These are phyloP conservation scores for Fagus sylvatica DNA, from an alignment of 306 rosid genomes.

Conservation along the genomic window DNA sequence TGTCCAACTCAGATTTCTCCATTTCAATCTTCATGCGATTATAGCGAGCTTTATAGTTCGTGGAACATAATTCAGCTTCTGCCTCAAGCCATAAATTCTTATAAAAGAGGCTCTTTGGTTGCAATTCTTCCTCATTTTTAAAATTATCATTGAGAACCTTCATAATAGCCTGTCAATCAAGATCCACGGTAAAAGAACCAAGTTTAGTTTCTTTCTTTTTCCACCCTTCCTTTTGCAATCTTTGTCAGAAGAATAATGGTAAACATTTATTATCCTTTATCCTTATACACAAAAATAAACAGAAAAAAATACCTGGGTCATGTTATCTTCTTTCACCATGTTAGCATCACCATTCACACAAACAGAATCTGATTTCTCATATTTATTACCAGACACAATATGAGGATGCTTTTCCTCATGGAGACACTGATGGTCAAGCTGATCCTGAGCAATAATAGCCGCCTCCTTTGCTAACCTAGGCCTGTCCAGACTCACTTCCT, in stretches of 20 bases:
- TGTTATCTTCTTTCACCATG: constrained; percentile 51
- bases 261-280: background rate
- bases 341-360: constrained; percentile 37
- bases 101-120: constrained; percentile 57
- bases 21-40: constrained; percentile 69
- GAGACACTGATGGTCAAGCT: constrained; percentile 34
- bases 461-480: constrained; percentile 29
- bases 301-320: constrained; percentile 61
- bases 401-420: constrained; percentile 26
- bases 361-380: constrained; percentile 31
- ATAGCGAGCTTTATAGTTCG: constrained; percentile 68
- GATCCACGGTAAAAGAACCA: constrained; percentile 12
- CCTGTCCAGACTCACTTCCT: constrained; percentile 44
- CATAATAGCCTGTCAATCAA: constrained; percentile 66
- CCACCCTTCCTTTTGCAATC: constrained; percentile 7
- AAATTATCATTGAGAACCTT: constrained; percentile 71
- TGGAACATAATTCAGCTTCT: constrained; percentile 84
- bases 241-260: constrained; percentile 7
- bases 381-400: constrained; percentile 33
- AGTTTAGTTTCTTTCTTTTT: background rate
- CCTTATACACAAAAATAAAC: constrained; percentile 10
- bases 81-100: constrained; percentile 96
- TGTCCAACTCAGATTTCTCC: constrained; percentile 43
- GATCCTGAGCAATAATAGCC: constrained; percentile 32
- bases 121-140: constrained; percentile 49